phyloP scores from a whole-genome alignment of 345 rosid species.

The Heritiera littoralis region DNA sequence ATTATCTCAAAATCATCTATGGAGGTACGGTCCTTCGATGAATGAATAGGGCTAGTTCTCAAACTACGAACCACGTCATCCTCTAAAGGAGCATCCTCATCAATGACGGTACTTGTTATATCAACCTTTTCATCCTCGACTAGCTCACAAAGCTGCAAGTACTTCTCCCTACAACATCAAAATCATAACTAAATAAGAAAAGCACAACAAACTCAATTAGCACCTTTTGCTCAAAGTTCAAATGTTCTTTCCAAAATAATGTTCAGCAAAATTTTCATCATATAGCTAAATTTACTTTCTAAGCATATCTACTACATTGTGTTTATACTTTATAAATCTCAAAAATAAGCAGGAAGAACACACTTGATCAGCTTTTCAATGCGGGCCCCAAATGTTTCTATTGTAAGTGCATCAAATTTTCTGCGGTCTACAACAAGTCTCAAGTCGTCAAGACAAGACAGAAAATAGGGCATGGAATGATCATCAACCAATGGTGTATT shows the following conservation, averaged over 20 bases:
- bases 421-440: constrained; percentile 81
- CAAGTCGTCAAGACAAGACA: constrained; percentile 82
- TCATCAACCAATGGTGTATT: constrained; percentile 79
- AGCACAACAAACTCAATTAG: constrained; percentile 19
- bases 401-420: constrained; percentile 92
- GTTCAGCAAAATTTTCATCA: constrained; percentile 6
- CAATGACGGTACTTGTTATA: constrained; percentile 78
- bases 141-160: constrained; percentile 92
- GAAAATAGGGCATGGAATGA: constrained; percentile 60
- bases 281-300: constrained; percentile 6
- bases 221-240: constrained; percentile 10
- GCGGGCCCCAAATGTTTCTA: constrained; percentile 93
- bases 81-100: constrained; percentile 95
- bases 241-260: not conserved
- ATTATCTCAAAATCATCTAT: constrained; percentile 99
- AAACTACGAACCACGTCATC: constrained; percentile 95
- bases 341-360: constrained; percentile 24
- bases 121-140: constrained; percentile 90
- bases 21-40: constrained; percentile 84
- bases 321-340: not conserved
- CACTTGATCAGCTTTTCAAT: constrained; percentile 83
- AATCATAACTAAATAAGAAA: constrained; percentile 16
- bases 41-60: constrained; percentile 77
- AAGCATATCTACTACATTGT: not conserved
- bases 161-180: constrained; percentile 73